Evolutionary conservation across 1,284 basidiomycete genomes (phyloP), one percentile per base, ranked within the genome.

Genomic region (Entoloma clypeatum): DNA sequence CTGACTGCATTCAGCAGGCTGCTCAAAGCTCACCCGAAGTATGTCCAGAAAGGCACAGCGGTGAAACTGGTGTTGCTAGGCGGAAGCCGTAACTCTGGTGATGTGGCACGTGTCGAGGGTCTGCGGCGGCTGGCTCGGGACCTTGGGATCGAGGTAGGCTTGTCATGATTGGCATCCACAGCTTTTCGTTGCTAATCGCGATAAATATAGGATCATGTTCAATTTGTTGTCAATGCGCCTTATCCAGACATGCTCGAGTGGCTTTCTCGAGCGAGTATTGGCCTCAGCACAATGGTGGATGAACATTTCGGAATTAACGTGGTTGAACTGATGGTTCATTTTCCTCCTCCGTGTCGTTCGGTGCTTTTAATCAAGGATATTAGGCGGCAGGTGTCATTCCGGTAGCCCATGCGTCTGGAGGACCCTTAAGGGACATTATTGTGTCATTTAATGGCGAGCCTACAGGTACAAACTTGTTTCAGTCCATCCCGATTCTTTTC

Each of bases 271-370:
- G 83, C 92, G 0, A 88, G 83, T 44, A 74, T 97, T 4, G 95
- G 96, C 0, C 60, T 98, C 17, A 95, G 90, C 57, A 98, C 95
- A 3, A 99, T 99, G 95, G 79, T 94, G 1, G 94, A 99, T 58
- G 96, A 99, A 63, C 95, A 99, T 61, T 99, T 99, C 54, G 96
- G 96, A 2, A 99, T 99, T 61, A 96, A 94, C 54, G 77, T 99
- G 13, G 95, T 99, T 6, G 95, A 99, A 61, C 95, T 91, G 55
- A 95, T 98, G 94, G 92, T 88, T 39, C 43, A 78, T 32, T 32
- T 49, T 10, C 36, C 37, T 17, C 38, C 28, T 37, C 36, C 14
- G 36, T 28, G 35, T 14, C 17, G 22, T 39, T 36, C 23, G 25
- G 23, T 41, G 19, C 36, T 28, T 36, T 31, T 24, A 6, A 21